Base-by-base conservation (phyloP, 305 asterid species). In the Rubia tinctorum region DNA sequence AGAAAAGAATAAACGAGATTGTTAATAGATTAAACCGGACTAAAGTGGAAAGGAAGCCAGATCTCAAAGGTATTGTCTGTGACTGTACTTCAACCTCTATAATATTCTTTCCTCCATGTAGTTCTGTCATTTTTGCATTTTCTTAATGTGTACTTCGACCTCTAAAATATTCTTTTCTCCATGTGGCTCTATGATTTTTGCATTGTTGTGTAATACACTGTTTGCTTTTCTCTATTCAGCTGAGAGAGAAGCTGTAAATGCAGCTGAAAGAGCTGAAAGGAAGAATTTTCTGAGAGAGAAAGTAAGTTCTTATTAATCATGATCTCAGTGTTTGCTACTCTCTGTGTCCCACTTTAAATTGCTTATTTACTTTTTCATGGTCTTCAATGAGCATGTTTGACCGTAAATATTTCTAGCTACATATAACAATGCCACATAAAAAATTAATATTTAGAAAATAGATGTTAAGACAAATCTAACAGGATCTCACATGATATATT, bases 1-100 rank as follows among this genome's bases (percentile, higher is more conserved):
- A 94, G 82, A 94, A 90, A 87, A 86, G 98, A 74, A 82, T 90
- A 76, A 94, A 94, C 83, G 99, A 94, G 83, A 78, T 92, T 73
- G 88, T 94, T 71, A 94, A 94, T 79, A 89, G 96, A 74, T 83
- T 94, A 74, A 92, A 92, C 92, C 86, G 86, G 83, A 90, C 98
- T 77, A 94, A 94, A 82, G 99, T 94, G 81, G 99, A 92, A 82
- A 89, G 92, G 76, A 90, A 75, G 67, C 93, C 96, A 17, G 99
- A 94, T 86, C 80, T 92, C 25, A 94, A 92, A 90, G 98, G 98
- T 91, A 34, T 34, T 2, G 39, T 22, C 23, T 1, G 39, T 65
- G 51, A 25, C 4, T 7, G n/a, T 34, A 20, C 47, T 66, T 40
- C 1, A 43, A 12, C 47, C 47, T 47, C 23, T 45, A 14, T 7